A percentile compares a stretch with the other conserved stretches of the same genome.
Conservation (phyloP, 306 rosid species). For the Vachellia collinsii region DNA sequence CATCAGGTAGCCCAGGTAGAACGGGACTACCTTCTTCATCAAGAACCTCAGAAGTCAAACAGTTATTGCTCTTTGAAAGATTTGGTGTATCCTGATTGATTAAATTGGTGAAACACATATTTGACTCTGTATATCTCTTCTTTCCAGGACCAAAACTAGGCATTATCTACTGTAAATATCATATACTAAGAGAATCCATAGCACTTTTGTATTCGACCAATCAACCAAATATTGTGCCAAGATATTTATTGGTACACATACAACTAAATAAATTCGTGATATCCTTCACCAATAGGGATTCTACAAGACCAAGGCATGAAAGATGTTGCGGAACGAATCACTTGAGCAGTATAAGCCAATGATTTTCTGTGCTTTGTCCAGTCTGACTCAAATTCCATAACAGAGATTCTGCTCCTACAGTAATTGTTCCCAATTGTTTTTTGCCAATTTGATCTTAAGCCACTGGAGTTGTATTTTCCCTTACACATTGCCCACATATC, state of each 20-base stretch:
- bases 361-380: conserved; percentile 75
- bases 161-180: conserved; percentile 50
- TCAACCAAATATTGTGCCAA: conserved; percentile 38
- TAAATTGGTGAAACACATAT: conserved; percentile 60
- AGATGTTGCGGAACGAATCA: conserved; percentile 73
- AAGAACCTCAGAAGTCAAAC: conserved; percentile 40
- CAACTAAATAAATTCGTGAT: conserved; percentile 65
- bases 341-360: conserved; percentile 71
- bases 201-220: conserved; percentile 40
- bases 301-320: conserved; percentile 92
- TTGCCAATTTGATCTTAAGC: conserved; percentile 45
- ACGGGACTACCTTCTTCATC: conserved; percentile 53
- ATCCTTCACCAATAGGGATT: conserved; percentile 84
- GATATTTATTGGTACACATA: conserved; percentile 30
- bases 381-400: conserved; percentile 84
- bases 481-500: conserved; percentile 68
- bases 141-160: conserved; percentile 67
- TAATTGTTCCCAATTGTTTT: conserved; percentile 37
- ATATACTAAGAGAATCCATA: conserved; percentile 32
- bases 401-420: conserved; percentile 55
- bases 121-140: conserved; percentile 58
- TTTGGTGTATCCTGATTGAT: conserved; percentile 44
- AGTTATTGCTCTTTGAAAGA: conserved; percentile 48
- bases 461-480: conserved; percentile 40
- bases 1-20: conserved; percentile 87